Evolutionary conservation across 176 grass and related monocot genomes (phyloP).

Genomic region (Aegilops sharonensis): DNA sequence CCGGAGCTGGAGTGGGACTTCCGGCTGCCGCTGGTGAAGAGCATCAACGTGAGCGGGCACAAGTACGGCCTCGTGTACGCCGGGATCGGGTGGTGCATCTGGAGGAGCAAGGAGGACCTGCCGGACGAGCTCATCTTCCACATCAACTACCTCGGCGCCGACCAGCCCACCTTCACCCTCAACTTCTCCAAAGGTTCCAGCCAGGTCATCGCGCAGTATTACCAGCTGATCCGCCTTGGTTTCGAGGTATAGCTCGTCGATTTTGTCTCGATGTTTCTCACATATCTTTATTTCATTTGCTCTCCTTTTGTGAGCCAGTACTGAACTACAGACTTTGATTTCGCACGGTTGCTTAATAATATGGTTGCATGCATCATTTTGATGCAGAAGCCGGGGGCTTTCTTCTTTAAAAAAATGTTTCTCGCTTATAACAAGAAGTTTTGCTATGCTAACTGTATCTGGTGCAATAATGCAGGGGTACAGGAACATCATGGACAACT

Average conservation of each 20-base stretch:
- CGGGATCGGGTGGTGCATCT: constrained; percentile 85
- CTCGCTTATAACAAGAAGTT: too few relatives aligned
- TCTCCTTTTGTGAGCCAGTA: too few relatives aligned
- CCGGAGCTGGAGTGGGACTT: constrained; percentile 93
- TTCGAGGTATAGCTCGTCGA: constrained; percentile 41
- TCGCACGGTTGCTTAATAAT: too few relatives aligned
- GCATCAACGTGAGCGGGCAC: constrained; percentile 88
- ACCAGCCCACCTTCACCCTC: constrained; percentile 93
- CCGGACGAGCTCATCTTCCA: constrained; percentile 98
- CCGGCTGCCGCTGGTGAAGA: constrained; percentile 88
- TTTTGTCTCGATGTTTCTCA: background rate
- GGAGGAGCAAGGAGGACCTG: constrained; percentile 81
- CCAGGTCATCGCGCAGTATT: constrained; percentile 91
- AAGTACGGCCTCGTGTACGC: constrained; percentile 92
- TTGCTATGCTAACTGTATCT: background rate
- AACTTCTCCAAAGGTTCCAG: constrained; percentile 98
- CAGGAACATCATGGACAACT: constrained; percentile 89
- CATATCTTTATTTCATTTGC: too few relatives aligned
- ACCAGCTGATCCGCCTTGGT: constrained; percentile 86
- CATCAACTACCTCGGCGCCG: constrained; percentile 95
- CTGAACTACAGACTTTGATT: too few relatives aligned
- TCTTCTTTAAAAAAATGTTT: too few relatives aligned
- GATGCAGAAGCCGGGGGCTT: too few relatives aligned
- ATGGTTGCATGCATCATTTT: too few relatives aligned
- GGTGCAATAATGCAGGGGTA: constrained; percentile 56